phyloP scores from a whole-genome alignment of 1,284 basidiomycete species.

The Spongispora temasekensis region DNA sequence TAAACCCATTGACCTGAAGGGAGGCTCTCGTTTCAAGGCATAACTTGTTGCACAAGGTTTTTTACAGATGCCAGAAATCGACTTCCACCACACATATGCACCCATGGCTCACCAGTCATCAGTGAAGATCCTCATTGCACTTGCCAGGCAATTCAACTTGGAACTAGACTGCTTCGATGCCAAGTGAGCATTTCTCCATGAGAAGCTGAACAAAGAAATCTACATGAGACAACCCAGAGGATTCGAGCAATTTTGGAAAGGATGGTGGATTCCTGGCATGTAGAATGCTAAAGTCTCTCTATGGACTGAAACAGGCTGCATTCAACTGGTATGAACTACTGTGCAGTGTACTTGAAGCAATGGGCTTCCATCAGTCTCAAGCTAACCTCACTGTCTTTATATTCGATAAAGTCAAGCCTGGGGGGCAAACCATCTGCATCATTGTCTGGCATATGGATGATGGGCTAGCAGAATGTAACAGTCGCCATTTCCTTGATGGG shows the following conservation, averaged over 20 bases:
- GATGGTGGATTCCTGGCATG: not conserved
- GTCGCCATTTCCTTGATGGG: not conserved
- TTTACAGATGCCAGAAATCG: slow-evolving; percentile 38
- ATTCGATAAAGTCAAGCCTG: rapidly evolving
- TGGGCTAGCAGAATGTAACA: not conserved
- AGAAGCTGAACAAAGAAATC: slow-evolving; percentile 5
- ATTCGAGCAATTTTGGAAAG: slow-evolving; percentile 1
- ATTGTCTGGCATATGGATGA: slow-evolving; percentile 15
- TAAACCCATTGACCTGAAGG: slow-evolving; percentile 2
- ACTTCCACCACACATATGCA: slow-evolving; percentile 35
- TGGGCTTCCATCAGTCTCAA: not conserved
- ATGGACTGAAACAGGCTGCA: slow-evolving; percentile 11
- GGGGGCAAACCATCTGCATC: not conserved
- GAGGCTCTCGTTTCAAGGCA: slow-evolving; percentile 33
- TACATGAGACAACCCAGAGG: slow-evolving; percentile 14
- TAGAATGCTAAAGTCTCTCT: not conserved
- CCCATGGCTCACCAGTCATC: slow-evolving; percentile 23
- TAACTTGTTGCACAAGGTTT: slow-evolving; percentile 43
- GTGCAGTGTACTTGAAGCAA: not conserved
- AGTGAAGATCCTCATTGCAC: slow-evolving; percentile 27
- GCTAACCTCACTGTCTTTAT: slow-evolving; percentile 7
- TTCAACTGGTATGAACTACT: slow-evolving; percentile 15
- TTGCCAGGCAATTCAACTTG: slow-evolving; percentile 20
- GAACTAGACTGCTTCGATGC: slow-evolving; percentile 17
- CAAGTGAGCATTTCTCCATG: slow-evolving; percentile 8